These are phyloP conservation scores for Saccharomyces cerevisiae DNA, from an alignment of 805 yeast species.

Conservation along the genomic window DNA sequence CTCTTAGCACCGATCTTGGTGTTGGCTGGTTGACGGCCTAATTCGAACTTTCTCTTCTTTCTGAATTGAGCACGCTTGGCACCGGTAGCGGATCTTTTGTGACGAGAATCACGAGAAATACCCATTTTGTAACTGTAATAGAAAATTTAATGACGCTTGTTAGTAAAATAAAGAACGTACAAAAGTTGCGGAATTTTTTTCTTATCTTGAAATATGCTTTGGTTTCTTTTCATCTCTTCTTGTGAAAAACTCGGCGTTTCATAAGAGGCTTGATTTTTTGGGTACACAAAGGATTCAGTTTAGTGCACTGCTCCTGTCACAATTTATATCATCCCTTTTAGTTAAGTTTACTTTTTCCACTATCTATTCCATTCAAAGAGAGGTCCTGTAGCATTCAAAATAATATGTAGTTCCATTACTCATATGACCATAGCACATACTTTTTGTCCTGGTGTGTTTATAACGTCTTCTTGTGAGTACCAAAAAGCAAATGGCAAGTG, in stretches of 20 bases:
- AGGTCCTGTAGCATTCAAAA: background rate
- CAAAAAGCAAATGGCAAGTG: background rate
- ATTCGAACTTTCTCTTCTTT: conserved; percentile 99
- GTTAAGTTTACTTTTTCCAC: background rate
- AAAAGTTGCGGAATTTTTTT: background rate
- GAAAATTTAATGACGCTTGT: background rate
- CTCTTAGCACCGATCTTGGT: conserved; percentile 98
- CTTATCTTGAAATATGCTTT: background rate
- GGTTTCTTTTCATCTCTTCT: background rate
- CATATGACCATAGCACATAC: conserved; percentile 13
- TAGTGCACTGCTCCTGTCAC: background rate
- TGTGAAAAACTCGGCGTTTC: background rate
- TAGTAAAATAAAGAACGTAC: background rate
- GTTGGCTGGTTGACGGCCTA: conserved; percentile 99
- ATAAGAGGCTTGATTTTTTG: background rate
- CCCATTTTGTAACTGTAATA: conserved; percentile 63
- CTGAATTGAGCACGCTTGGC: conserved; percentile 99
- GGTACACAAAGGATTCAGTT: background rate
- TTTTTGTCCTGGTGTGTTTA: conserved; percentile 25
- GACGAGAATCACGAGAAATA: conserved; percentile 99
- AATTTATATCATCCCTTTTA: background rate
- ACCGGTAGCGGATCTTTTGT: conserved; percentile 99
- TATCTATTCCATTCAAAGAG: background rate
- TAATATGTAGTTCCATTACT: background rate
- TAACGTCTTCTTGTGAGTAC: conserved; percentile 2